Conservation (phyloP, 495 filamentous ascomycete species). For the Penicillium robsamsonii region DNA sequence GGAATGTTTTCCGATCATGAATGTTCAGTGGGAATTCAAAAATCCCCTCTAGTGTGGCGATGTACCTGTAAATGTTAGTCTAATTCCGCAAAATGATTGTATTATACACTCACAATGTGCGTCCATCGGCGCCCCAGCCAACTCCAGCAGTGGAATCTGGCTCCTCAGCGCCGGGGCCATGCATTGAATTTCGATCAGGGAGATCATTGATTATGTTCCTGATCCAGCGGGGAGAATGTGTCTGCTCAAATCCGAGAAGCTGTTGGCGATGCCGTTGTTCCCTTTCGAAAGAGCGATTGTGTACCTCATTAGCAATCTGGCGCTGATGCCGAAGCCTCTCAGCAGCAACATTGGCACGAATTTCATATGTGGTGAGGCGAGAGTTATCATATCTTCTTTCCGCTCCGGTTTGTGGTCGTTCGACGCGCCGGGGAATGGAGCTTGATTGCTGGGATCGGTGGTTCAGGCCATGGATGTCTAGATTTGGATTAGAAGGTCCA, state of each 20-base stretch:
- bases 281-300: conserved; percentile 31
- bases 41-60: conserved; percentile 72
- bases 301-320: conserved; percentile 39
- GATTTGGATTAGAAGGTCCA: conserved; percentile 12
- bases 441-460: conserved; percentile 34
- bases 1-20: conserved; percentile 62
- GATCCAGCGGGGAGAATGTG: conserved; percentile 45
- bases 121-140: conserved; percentile 68
- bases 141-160: conserved; percentile 61
- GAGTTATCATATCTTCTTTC: conserved; percentile 33
- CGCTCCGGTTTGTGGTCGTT: conserved; percentile 26
- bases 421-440: conserved; percentile 33
- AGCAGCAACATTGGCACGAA: conserved; percentile 41
- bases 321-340: conserved; percentile 46
- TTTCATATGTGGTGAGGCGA: conserved; percentile 33
- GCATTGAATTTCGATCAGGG: conserved; percentile 35
- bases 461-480: conserved; percentile 16
- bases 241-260: conserved; percentile 35
- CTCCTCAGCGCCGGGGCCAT: conserved; percentile 36
- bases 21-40: conserved; percentile 70
- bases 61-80: conserved; percentile 50
- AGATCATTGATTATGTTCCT: conserved; percentile 43
- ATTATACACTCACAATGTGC: conserved; percentile 60
- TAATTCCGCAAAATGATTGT: neutral
- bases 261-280: conserved; percentile 37